These are phyloP conservation scores for Aspergillus brasiliensis DNA, from an alignment of 2,329 filamentous ascomycete species.

Conservation along the genomic window DNA sequence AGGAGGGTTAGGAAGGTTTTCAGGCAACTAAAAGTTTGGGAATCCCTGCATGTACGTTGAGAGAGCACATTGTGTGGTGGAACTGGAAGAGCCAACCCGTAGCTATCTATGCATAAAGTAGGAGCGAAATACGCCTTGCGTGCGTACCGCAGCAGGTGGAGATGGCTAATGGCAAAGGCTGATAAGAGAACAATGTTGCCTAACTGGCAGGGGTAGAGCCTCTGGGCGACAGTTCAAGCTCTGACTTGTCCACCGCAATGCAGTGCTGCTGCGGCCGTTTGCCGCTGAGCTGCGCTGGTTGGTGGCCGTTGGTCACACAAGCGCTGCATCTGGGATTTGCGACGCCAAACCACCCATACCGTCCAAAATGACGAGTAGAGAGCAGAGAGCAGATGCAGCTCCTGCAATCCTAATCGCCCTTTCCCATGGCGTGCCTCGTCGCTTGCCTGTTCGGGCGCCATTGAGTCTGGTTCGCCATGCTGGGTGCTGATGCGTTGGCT, in stretches of 20 bases:
- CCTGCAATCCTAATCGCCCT: neutral
- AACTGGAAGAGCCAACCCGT: neutral
- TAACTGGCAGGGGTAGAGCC: neutral
- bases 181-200: conserved; percentile 6
- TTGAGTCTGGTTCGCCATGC: neutral
- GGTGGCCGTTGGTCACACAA: conserved; percentile 13
- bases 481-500: neutral
- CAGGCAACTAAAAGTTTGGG: neutral
- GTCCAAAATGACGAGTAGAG: no score
- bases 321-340: conserved; percentile 3
- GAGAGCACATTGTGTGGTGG: neutral
- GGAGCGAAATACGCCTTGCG: neutral
- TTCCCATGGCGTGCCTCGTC: neutral
- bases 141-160: neutral
- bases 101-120: neutral
- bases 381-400: no score
- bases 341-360: neutral
- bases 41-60: neutral
- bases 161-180: neutral
- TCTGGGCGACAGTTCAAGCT: neutral
- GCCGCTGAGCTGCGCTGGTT: neutral
- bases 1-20: neutral
- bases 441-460: neutral
- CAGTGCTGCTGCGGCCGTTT: conserved; percentile 14
- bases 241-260: conserved; percentile 25